These are phyloP conservation scores for Scalesia atractyloides DNA, from an alignment of 129 eudicot genomes.

Conservation along the genomic window DNA sequence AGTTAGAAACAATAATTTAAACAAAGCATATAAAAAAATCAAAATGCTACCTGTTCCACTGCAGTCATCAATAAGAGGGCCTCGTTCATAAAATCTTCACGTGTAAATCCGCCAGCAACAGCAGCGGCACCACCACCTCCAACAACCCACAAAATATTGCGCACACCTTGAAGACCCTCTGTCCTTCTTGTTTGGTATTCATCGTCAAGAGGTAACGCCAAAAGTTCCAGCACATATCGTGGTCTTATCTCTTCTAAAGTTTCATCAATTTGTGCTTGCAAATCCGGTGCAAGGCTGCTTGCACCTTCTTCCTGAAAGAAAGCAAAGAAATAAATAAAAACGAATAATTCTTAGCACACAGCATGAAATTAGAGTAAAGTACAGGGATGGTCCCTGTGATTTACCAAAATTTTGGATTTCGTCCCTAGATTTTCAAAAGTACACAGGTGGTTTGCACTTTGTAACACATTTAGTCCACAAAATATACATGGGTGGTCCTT, in stretches of 20 bases:
- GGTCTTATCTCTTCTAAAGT: constrained; percentile 93
- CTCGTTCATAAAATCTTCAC: constrained; percentile 96
- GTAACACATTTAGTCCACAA: no score
- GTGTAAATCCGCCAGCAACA: constrained; percentile 87
- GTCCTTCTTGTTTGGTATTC: constrained; percentile 64
- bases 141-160: constrained; percentile 91
- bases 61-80: constrained; percentile 88
- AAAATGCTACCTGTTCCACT: constrained; percentile 70
- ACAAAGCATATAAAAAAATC: constrained; percentile 10
- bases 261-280: constrained; percentile 96
- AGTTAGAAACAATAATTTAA: not conserved
- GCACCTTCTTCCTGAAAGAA: constrained; percentile 92
- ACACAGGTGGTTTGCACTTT: no score
- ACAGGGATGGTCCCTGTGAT: no score
- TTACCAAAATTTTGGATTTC: no score
- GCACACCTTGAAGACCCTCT: constrained; percentile 96
- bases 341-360: constrained; percentile 6
- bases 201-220: constrained; percentile 79
- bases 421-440: no score
- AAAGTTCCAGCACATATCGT: constrained; percentile 85
- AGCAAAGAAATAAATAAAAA: constrained; percentile 16
- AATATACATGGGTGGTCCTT: no score
- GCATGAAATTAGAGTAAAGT: not conserved
- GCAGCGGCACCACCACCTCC: constrained; percentile 99
- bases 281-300: constrained; percentile 91